Base-by-base conservation (phyloP, 805 yeast species). In the Blastobotrys americana region DNA sequence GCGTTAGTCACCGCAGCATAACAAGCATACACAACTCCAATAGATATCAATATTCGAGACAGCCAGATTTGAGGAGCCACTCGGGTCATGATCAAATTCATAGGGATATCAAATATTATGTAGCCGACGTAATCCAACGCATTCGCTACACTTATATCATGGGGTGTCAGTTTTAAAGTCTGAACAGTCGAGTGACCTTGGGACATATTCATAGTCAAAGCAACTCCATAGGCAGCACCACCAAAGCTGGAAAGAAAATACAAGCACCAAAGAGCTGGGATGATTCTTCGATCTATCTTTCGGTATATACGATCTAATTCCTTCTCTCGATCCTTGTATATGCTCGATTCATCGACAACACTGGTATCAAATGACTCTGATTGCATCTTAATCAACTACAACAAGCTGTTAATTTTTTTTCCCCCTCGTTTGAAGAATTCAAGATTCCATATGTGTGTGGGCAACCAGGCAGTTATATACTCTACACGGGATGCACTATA, bases 21-120 rank as follows among this genome's bases (percentile, higher is more conserved):
- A 59, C 94, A 87, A 1, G 84, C 60, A 56, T 83, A 84, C 1
- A 84, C 87, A 36, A 84, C 54, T 6, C 95, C 95, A 37, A 86
- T 85, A 21, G 85, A 70, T 34, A 83, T 68, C 28, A 84, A 81
- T 53, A 83, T 85, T 61, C 95, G 76, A 5, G 85, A 70, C 50
- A 86, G 66, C 96, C 96, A 86, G 1, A 82, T 74, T 55, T 86
- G 93, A 2, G 96, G 95, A 19, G 88, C 80, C 5, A 84, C 73
- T 44, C 71, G 70, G n/a, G 94, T 85, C 94, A 86, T 84, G 41
- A 77, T 66, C 54, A 86, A 70, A 63, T 86, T 86, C 89, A 84
- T 84, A 27, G 96, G 96, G 28, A 86, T 79, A 62, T 86, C 95
- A 58, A 86, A 86, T 35, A 86, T 67, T 52, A 86, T 84, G 60